A percentile compares a stretch with the other conserved stretches of the same genome.
Conservation (phyloP, 163 green algal genomes). For the Chlamydomonas reinhardtii region DNA sequence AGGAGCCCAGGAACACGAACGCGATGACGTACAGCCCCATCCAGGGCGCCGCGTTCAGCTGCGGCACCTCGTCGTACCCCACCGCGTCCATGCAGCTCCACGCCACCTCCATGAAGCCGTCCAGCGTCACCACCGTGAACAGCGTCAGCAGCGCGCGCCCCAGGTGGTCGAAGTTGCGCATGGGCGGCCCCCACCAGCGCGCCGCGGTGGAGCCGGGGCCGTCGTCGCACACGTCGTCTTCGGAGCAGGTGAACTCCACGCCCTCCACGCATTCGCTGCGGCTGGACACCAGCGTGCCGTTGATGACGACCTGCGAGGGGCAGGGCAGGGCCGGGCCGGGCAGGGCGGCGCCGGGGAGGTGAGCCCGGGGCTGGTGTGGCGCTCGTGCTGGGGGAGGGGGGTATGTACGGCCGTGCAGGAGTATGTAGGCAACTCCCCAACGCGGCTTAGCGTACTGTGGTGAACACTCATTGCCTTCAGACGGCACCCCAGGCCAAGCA, state of each 20-base stretch:
- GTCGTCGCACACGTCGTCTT: neutral
- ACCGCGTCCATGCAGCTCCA: slow-evolving; percentile 62
- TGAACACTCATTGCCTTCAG: too few species aligned
- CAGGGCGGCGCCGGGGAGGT: too few species aligned
- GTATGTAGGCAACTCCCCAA: too few species aligned
- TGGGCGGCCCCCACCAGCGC: slow-evolving; percentile 35
- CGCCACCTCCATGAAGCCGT: slow-evolving; percentile 67
- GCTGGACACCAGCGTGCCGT: neutral
- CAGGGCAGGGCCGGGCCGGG: too few species aligned
- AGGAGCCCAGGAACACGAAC: slow-evolving; percentile 55
- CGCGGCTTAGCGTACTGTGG: too few species aligned
- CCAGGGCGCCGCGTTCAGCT: slow-evolving; percentile 20
- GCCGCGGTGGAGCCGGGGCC: too few species aligned
- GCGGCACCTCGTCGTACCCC: slow-evolving; percentile 47
- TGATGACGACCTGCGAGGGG: neutral
- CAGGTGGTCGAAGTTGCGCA: slow-evolving; percentile 68
- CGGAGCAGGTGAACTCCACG: neutral
- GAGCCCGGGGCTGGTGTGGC: too few species aligned
- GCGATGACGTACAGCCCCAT: slow-evolving; percentile 34
- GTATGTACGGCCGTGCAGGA: too few species aligned
- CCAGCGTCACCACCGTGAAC: slow-evolving; percentile 60
- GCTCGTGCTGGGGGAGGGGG: too few species aligned
- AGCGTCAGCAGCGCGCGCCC: slow-evolving; percentile 56
- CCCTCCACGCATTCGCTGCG: slow-evolving; percentile 21
- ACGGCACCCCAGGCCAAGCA: too few species aligned